Conservation (phyloP, 148 eudicot genomes). For the Nepenthes gracilis region DNA sequence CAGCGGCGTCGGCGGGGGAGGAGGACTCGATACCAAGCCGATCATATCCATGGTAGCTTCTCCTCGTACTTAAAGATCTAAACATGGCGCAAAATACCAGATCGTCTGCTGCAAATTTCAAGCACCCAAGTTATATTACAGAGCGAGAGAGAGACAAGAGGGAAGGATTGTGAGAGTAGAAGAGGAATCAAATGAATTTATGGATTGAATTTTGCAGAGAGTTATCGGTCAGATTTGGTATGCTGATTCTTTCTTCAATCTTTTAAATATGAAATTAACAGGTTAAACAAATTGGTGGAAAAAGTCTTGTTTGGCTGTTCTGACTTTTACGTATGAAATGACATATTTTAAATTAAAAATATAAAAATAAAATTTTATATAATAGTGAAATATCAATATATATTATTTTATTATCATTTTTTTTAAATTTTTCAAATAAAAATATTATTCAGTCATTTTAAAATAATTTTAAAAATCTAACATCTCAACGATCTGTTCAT, state of each 20-base stretch:
- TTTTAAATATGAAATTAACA: too few species aligned
- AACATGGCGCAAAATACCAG: slow-evolving; percentile 10
- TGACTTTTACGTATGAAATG: too few species aligned
- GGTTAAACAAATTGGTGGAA: too few species aligned
- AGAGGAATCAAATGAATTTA: not conserved
- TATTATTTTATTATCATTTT: too few species aligned
- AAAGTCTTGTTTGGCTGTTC: too few species aligned
- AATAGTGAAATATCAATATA: too few species aligned
- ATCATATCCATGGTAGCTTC: slow-evolving; percentile 11
- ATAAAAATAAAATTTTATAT: too few species aligned
- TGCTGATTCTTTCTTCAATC: not conserved
- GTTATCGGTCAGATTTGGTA: not conserved
- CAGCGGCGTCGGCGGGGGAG: not conserved
- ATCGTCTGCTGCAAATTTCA: not conserved
- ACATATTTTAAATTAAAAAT: too few species aligned
- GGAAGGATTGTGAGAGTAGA: not conserved
- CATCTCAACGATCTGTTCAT: too few species aligned
- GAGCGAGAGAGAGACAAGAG: not conserved
- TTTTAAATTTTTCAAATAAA: too few species aligned
- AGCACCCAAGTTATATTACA: not conserved
- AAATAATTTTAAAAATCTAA: too few species aligned
- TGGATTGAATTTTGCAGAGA: not conserved
- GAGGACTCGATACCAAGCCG: slow-evolving; percentile 10
- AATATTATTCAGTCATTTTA: too few species aligned
- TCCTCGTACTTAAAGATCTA: slow-evolving; percentile 16